Conservation (phyloP, 495 filamentous ascomycete species). For the Xylona heveae region DNA sequence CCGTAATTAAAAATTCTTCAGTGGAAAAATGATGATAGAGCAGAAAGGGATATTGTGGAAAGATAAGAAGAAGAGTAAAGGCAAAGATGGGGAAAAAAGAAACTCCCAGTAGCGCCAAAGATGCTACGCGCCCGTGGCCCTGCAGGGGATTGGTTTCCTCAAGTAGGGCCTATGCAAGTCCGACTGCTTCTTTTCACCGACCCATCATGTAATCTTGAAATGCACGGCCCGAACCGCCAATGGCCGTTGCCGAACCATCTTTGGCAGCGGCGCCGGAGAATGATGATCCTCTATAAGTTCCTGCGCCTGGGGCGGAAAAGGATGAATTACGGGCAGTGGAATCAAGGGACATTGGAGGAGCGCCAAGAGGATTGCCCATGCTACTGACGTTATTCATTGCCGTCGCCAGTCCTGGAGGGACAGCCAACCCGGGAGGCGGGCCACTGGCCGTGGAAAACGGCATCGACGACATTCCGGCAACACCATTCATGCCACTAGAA, state of each 20-base stretch:
- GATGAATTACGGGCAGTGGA: no score
- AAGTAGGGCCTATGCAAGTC: no score
- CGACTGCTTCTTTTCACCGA: no score
- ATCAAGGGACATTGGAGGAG: neutral
- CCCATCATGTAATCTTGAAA: slow-evolving; percentile 42
- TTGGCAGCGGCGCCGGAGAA: neutral
- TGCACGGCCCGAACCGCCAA: slow-evolving; percentile 22
- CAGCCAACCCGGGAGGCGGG: slow-evolving; percentile 49
- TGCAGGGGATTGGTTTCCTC: no score
- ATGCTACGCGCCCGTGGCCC: no score
- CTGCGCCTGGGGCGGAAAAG: neutral
- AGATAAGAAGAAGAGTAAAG: no score
- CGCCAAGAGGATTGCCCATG: slow-evolving; percentile 4
- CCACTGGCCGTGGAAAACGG: slow-evolving; percentile 52
- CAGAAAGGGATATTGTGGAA: no score
- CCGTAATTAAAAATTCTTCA: no score
- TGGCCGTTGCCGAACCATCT: slow-evolving; percentile 9
- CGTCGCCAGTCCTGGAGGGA: slow-evolving; percentile 42
- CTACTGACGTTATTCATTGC: slow-evolving; percentile 12
- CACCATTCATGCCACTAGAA: slow-evolving; percentile 21
- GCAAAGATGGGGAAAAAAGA: no score
- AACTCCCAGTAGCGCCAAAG: no score
- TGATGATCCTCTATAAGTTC: neutral
- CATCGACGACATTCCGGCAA: slow-evolving; percentile 32
- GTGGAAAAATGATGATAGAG: no score